Evolutionary conservation across 306 rosid genomes (phyloP), one percentile per base, ranked within the genome.

Genomic region (Inga oerstediana): DNA sequence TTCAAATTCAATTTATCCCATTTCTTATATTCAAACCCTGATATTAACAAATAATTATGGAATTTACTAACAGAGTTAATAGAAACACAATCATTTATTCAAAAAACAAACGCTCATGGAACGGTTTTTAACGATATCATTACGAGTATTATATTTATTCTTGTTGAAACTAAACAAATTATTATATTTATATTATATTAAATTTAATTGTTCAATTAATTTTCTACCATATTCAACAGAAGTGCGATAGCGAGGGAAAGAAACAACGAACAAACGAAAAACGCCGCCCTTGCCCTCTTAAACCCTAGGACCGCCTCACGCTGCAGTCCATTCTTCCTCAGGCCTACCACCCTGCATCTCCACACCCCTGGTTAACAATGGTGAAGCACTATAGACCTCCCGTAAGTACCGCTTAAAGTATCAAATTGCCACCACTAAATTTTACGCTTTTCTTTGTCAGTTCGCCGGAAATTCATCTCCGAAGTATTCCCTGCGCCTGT

Each of bases 381-480:
- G 90, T 75, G 86, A 92, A 91, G 86, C 97, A 94, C 79, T 95
- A 93, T 88, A 93, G 97, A 81, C 97, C 98, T 27, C 72, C 95
- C 1, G 98, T 95, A 74, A 84, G 97, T 73, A 32, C 74, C 41
- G 39, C 70, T 1, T 2, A 3, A 58, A n/a, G n/a, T 13, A 32
- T n/a, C 32, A 58, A n/a, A 11, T n/a, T 58, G 32, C 12, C 7
- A 58, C 10, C 32, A 9, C 32, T n/a, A 20, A 8, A 56, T 5
- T 7, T 56, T 56, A n/a, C 32, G 64, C 4, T 8, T 56, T n/a
- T 56, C 16, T 4, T 10, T 58, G 24, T 52, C 27, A 56, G n/a
- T 56, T 56, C 8, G 27, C 62, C 12, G 62, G 62, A 7, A 56
- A 56, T 56, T 56, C 27, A 56, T 56, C 58, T 52, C 3, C 59